A percentile compares a stretch with the other conserved stretches of the same genome.
phyloP scores from a whole-genome alignment of 257 asterid genomes.

The Gentiana straminea region DNA sequence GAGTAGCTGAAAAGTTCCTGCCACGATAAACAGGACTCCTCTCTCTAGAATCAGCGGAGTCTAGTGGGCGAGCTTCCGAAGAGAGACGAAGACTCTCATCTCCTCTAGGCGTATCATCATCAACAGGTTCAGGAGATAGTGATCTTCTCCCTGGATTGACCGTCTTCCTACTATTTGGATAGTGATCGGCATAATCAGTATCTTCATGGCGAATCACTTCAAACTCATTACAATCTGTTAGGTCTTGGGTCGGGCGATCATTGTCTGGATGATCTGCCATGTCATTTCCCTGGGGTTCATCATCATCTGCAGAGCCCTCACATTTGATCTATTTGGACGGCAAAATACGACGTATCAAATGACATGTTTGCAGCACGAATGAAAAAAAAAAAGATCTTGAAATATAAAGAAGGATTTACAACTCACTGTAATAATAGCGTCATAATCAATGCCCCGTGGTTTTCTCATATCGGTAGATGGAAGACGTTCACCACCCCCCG shows the following conservation, averaged over 20 bases:
- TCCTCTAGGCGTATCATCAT: constrained; percentile 25
- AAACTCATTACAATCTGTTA: constrained; percentile 40
- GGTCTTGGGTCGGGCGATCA: constrained; percentile 25
- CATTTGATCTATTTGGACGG: constrained; percentile 54
- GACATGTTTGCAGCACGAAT: too few species aligned
- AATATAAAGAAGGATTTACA: neutral
- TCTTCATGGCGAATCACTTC: constrained; percentile 42
- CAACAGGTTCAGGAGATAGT: constrained; percentile 23
- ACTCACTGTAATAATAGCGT: constrained; percentile 71
- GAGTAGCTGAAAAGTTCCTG: constrained; percentile 27
- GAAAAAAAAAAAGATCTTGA: neutral
- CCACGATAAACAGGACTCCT: constrained; percentile 16
- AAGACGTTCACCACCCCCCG: constrained; percentile 71
- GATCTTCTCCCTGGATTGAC: constrained; percentile 34
- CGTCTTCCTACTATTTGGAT: constrained; percentile 35
- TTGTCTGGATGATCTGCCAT: constrained; percentile 37
- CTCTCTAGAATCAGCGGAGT: constrained; percentile 29
- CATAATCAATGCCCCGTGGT: constrained; percentile 69
- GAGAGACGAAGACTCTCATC: constrained; percentile 24
- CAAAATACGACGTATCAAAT: constrained; percentile 11
- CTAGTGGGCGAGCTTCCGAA: constrained; percentile 22
- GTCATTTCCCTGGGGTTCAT: constrained; percentile 21
- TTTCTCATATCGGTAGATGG: constrained; percentile 91
- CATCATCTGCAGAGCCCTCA: constrained; percentile 46
- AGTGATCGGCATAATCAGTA: constrained; percentile 23